Base-by-base conservation (phyloP, 78 protist species). In the Goniomonas avonlea region DNA sequence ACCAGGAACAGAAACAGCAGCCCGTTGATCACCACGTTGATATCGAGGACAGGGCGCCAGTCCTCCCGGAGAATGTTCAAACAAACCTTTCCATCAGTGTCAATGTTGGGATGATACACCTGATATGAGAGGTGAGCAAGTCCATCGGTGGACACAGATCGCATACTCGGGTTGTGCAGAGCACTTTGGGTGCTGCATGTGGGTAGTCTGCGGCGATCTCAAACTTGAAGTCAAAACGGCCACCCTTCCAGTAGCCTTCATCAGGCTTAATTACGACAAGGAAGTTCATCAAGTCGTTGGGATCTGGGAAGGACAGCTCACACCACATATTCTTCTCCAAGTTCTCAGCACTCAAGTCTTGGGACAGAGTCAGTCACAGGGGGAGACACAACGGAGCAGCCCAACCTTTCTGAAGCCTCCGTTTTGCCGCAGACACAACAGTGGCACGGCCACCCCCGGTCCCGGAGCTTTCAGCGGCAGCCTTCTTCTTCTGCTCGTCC, bases 11-110 rank as follows among this genome's bases (percentile, higher is more conserved):
- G 77, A 35, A 61, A 79, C 60, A 59, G 81, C 29, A 89, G 59
- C 29, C 93, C 93, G 55, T 43, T 58, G 60, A 85, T 47, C 43
- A 89, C 60, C 5, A 85, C 66, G 69, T 80, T 74, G 39, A 89
- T 37, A 66, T 20, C 75, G 7, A 89, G 80, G 8, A 84, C 90
- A n/a, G 93, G 88, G 23, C 56, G 68, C 90, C 90, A 86, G 40
- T 89, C 93, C 35, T 86, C 89, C 18, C 93, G 80, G 15, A 89
- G 81, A 73, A 89, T 89, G 82, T 89, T 89, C 58, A 89, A 65
- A 73, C 93, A 89, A 17, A 89, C 84, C 13, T 82, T 77, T 32
- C 90, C 93, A 40, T 89, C 84, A 21, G 47, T 5, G 56, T 66
- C 74, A 37, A 66, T 66, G 55, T 66, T 66, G 11, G 74, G 74